A percentile compares a stretch with the other conserved stretches of the same genome.
These are phyloP conservation scores for Basidiobolus heterosporus DNA, from an alignment of 371 early-diverging fungal species.

Conservation along the genomic window DNA sequence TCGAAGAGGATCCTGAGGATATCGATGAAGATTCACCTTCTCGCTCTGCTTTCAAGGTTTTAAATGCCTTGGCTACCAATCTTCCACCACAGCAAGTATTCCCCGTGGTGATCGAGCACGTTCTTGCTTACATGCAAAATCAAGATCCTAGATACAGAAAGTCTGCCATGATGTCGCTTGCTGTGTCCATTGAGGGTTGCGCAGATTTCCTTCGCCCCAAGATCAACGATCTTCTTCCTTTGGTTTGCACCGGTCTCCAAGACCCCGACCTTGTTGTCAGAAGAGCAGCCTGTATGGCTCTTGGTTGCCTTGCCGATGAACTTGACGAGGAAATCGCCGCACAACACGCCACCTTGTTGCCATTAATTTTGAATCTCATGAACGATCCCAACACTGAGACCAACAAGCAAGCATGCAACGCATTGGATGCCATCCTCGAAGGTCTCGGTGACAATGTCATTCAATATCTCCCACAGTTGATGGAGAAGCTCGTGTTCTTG, in stretches of 20 bases:
- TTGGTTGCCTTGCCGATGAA: conserved; percentile 67
- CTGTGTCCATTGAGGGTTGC: conserved; percentile 67
- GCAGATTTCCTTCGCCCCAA: conserved; percentile 63
- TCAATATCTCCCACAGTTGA: conserved; percentile 63
- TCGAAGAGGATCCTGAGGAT: conserved; percentile 73
- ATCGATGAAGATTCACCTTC: conserved; percentile 53
- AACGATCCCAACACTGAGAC: conserved; percentile 53
- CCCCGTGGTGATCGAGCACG: conserved; percentile 49
- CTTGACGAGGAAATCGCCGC: conserved; percentile 59
- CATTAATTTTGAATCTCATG: conserved; percentile 63
- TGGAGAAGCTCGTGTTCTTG: conserved; percentile 56
- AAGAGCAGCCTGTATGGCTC: conserved; percentile 73
- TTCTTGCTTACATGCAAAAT: conserved; percentile 57
- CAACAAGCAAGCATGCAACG: conserved; percentile 62
- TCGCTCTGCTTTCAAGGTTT: conserved; percentile 32
- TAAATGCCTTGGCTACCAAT: conserved; percentile 60
- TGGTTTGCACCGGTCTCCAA: conserved; percentile 59
- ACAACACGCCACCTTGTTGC: conserved; percentile 63
- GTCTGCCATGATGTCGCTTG: conserved; percentile 77
- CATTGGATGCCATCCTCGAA: conserved; percentile 71
- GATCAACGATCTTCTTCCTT: conserved; percentile 49
- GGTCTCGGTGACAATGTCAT: conserved; percentile 50
- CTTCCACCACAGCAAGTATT: conserved; percentile 79
- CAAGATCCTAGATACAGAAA: conserved; percentile 54
- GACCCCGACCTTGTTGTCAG: conserved; percentile 65